A percentile compares a stretch with the other conserved stretches of the same genome.
phyloP scores from a whole-genome alignment of 805 yeast genomes.

The Lipomyces yamanashiensis region DNA sequence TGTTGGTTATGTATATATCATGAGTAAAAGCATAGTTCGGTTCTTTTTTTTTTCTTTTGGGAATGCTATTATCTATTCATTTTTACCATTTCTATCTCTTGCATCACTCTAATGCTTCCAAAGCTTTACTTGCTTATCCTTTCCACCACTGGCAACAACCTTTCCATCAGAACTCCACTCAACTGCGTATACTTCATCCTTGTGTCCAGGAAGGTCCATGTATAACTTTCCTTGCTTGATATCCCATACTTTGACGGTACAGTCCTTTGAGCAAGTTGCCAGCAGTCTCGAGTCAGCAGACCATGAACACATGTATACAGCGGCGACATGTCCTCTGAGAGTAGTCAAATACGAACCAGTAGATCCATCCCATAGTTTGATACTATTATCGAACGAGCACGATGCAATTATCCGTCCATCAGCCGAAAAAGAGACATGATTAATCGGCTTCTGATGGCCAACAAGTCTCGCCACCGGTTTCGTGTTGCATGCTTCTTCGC shows the following conservation, averaged over 20 bases:
- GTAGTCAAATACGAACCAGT: conserved; percentile 89
- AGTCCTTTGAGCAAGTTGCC: conserved; percentile 94
- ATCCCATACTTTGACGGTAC: conserved; percentile 97
- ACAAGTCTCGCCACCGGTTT: conserved; percentile 94
- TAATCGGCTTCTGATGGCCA: conserved; percentile 95
- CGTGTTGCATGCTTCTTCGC: conserved; percentile 51
- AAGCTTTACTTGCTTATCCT: conserved; percentile 88
- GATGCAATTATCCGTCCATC: conserved; percentile 91
- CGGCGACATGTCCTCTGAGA: conserved; percentile 95
- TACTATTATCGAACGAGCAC: conserved; percentile 92
- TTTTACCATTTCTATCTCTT: neutral
- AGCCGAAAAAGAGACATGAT: conserved; percentile 94
- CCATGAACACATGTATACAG: conserved; percentile 98
- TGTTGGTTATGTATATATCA: neutral
- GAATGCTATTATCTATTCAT: neutral
- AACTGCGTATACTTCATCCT: conserved; percentile 94
- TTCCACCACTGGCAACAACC: conserved; percentile 96
- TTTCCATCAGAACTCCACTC: conserved; percentile 98
- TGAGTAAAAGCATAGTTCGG: neutral
- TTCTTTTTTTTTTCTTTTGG: too few relatives aligned
- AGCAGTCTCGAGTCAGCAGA: conserved; percentile 89
- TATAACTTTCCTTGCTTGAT: conserved; percentile 79
- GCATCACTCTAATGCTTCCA: conserved; percentile 67
- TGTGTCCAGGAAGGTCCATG: conserved; percentile 93
- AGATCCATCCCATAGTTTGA: conserved; percentile 94